phyloP scores from a whole-genome alignment of 345 rosid species.

The Brassica incana region DNA sequence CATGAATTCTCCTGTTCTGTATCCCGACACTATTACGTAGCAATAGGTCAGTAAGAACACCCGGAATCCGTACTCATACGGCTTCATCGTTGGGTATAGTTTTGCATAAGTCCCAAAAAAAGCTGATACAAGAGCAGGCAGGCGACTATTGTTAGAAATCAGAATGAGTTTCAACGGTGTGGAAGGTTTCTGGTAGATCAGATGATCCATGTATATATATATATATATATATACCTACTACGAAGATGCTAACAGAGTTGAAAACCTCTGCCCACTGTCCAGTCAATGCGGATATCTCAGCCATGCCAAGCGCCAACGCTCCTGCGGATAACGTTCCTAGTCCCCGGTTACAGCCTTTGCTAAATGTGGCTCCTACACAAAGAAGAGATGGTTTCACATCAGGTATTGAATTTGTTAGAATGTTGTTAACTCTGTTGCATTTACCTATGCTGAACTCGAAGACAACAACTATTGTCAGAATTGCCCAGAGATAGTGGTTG shows the following conservation, averaged over 20 bases:
- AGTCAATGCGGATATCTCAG: conserved; percentile 56
- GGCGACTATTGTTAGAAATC: conserved; percentile 16
- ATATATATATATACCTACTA: conserved; percentile 48
- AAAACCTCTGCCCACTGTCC: conserved; percentile 67
- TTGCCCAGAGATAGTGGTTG: conserved; percentile 80
- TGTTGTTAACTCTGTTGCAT: conserved; percentile 8
- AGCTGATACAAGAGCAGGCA: conserved; percentile 43
- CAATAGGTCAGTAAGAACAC: conserved; percentile 88
- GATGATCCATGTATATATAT: neutral
- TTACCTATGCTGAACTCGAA: conserved; percentile 90
- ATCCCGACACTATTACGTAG: conserved; percentile 72
- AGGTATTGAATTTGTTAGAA: neutral
- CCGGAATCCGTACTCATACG: conserved; percentile 85
- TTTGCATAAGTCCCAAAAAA: conserved; percentile 67
- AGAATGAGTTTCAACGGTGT: conserved; percentile 10
- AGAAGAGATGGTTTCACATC: conserved; percentile 1
- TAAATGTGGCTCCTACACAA: conserved; percentile 77
- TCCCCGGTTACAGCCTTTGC: conserved; percentile 86
- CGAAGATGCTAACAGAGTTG: conserved; percentile 68
- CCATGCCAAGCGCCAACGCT: conserved; percentile 78
- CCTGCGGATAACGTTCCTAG: conserved; percentile 87
- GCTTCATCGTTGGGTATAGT: conserved; percentile 79
- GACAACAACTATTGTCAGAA: conserved; percentile 76
- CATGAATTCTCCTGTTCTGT: conserved; percentile 69
- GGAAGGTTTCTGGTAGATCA: neutral